phyloP scores from a whole-genome alignment of 2,329 filamentous ascomycete genomes.

The Penicillium fuscoglaucum region DNA sequence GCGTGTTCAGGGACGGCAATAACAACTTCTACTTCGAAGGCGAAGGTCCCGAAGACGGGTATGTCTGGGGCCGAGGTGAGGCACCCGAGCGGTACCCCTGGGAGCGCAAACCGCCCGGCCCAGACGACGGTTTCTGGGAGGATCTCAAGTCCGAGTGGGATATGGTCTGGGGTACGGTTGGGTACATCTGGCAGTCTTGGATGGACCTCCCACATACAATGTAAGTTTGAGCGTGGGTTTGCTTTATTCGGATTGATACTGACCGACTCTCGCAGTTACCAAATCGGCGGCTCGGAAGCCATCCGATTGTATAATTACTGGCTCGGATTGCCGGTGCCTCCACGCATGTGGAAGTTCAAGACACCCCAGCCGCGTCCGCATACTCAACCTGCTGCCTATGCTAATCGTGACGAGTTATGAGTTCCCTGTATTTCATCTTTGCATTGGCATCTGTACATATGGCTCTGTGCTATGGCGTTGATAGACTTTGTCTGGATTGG shows the following conservation, averaged over 20 bases:
- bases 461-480: constrained; percentile 16
- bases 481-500: constrained; percentile 7
- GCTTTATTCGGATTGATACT: constrained; percentile 5
- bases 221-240: constrained; percentile 56
- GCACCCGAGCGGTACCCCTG: constrained; percentile 35
- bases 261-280: constrained; percentile 41
- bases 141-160: constrained; percentile 64
- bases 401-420: constrained; percentile 45
- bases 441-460: constrained; percentile 23
- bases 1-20: constrained; percentile 36
- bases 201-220: constrained; percentile 63
- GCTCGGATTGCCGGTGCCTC: constrained; percentile 61
- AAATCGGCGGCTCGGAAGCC: constrained; percentile 56
- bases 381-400: not conserved
- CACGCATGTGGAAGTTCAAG: constrained; percentile 57
- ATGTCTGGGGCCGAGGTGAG: constrained; percentile 41
- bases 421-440: constrained; percentile 9
- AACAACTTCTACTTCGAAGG: constrained; percentile 41
- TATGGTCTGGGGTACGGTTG: constrained; percentile 62
- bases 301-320: constrained; percentile 61
- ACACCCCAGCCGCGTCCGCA: constrained; percentile 35
- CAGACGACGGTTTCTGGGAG: constrained; percentile 54
- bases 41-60: constrained; percentile 42
- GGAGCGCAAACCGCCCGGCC: constrained; percentile 30
- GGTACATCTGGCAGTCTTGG: constrained; percentile 72